Conservation (phyloP, 176 grass and related monocot species). For the Oryza coarctata region DNA sequence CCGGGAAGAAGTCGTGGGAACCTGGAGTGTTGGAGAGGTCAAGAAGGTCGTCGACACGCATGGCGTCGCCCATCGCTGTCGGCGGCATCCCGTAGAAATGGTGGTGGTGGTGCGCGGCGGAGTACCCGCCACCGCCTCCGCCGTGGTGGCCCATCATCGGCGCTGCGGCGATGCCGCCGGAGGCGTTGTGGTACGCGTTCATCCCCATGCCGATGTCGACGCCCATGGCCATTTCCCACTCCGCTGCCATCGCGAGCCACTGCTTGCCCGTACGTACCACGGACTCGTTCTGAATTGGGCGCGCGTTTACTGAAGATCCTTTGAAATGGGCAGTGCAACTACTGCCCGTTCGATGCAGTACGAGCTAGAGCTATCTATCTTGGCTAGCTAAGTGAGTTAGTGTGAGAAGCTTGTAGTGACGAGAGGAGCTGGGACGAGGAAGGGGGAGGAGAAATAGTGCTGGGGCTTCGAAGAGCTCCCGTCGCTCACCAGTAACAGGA, state of each 20-base stretch:
- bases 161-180: constrained; percentile 32
- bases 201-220: constrained; percentile 68
- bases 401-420: neutral
- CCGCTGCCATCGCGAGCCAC: constrained; percentile 51
- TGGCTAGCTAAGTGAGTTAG: neutral
- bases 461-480: constrained; percentile 15
- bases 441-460: constrained; percentile 45
- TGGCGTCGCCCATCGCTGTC: constrained; percentile 45
- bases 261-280: neutral
- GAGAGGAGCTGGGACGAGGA: neutral
- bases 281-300: neutral
- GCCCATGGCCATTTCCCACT: constrained; percentile 81
- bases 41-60: constrained; percentile 77
- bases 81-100: constrained; percentile 64
- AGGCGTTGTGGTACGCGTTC: constrained; percentile 51
- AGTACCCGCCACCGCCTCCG: neutral
- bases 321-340: constrained; percentile 31
- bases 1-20: constrained; percentile 64
- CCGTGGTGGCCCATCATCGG: constrained; percentile 39
- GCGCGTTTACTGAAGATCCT: neutral
- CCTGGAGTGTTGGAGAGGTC: constrained; percentile 62
- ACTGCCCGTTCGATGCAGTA: constrained; percentile 15
- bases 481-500: constrained; percentile 32
- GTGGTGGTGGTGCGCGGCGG: constrained; percentile 34
- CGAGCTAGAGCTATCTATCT: constrained; percentile 20